These are phyloP conservation scores for Entomortierella lignicola DNA, from an alignment of 192 early-diverging fungal genomes.

Conservation along the genomic window DNA sequence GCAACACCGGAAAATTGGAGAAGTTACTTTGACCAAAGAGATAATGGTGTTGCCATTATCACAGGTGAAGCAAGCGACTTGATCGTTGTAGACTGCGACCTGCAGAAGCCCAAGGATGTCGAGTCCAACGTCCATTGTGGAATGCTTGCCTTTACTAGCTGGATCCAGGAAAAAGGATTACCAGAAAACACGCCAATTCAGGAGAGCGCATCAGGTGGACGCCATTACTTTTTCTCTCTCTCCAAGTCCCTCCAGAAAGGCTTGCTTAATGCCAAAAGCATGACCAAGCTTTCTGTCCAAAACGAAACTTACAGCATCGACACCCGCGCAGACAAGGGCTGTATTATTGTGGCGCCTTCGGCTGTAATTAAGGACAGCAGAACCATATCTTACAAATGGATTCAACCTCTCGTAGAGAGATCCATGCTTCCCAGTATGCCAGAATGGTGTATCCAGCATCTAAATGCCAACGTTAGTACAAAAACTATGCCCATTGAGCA, in stretches of 20 bases:
- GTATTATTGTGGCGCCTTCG: neutral
- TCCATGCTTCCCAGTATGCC: too few species aligned
- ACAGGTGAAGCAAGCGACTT: neutral
- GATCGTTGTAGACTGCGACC: neutral
- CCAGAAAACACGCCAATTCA: neutral
- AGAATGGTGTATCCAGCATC: too few species aligned
- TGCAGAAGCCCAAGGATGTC: neutral
- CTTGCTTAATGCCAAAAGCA: neutral
- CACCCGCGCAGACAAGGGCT: neutral
- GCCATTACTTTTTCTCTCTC: neutral
- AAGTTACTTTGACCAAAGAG: neutral
- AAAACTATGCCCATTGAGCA: too few species aligned
- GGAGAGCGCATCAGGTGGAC: neutral
- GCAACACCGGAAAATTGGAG: neutral
- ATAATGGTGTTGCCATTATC: neutral
- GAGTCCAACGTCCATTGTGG: neutral
- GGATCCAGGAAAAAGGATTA: neutral
- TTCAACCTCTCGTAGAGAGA: too few species aligned
- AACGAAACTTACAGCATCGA: constrained; percentile 1
- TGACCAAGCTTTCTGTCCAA: neutral
- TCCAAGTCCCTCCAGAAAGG: neutral
- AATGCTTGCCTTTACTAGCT: neutral
- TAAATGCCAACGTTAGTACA: too few species aligned
- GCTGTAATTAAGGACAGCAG: too few species aligned
- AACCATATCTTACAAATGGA: too few species aligned